phyloP scores from a whole-genome alignment of 129 eudicot genomes.

The Centella asiatica region DNA sequence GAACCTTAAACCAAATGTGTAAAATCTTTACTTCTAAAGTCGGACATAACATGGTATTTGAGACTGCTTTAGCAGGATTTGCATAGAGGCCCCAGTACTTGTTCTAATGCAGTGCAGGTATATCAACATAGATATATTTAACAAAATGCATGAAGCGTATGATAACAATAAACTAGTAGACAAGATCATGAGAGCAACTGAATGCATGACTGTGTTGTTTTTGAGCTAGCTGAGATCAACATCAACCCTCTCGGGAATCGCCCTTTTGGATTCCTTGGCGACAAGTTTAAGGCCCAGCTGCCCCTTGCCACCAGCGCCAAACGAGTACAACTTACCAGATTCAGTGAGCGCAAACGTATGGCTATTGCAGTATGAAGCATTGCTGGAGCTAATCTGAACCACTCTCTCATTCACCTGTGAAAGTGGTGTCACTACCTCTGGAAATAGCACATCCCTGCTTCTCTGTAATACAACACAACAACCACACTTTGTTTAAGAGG shows the following conservation, averaged over 20 bases:
- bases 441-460: constrained; percentile 58
- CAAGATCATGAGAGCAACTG: neutral
- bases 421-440: constrained; percentile 59
- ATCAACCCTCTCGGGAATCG: constrained; percentile 59
- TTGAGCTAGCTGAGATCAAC: constrained; percentile 74
- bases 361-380: constrained; percentile 75
- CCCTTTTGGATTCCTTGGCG: constrained; percentile 57
- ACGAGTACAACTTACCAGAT: constrained; percentile 62
- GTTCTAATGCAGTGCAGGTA: no score
- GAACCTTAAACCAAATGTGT: no score
- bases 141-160: no score
- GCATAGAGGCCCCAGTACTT: no score
- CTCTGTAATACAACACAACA: constrained; percentile 28
- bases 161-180: constrained; percentile 5
- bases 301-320: constrained; percentile 86
- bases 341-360: constrained; percentile 89
- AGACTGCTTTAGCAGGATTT: no score
- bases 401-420: constrained; percentile 60
- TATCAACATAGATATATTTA: no score
- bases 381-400: constrained; percentile 80
- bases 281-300: constrained; percentile 72
- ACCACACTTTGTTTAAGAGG: neutral
- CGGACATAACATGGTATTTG: no score
- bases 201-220: neutral
- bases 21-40: no score